A percentile compares a stretch with the other conserved stretches of the same genome.
Evolutionary conservation across 768 basidiomycete species (phyloP).

Genomic region (Rhodosporidiobolus odoratus): DNA sequence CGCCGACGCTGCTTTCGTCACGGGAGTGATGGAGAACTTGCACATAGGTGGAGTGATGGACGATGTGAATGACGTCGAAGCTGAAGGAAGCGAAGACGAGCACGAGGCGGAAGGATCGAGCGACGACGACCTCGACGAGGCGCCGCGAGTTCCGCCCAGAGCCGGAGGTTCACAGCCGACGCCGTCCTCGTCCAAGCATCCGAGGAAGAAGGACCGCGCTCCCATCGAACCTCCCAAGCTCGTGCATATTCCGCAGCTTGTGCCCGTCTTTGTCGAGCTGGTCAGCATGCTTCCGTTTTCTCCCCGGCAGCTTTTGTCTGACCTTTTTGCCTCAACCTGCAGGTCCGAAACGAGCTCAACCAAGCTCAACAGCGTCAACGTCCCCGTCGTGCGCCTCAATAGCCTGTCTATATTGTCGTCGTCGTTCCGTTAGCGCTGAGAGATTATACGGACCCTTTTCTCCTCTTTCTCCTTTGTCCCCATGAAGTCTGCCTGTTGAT

Average conservation of each 20-base stretch:
- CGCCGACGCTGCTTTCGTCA: constrained; percentile 78
- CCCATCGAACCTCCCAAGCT: constrained; percentile 69
- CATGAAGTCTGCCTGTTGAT: too few relatives aligned
- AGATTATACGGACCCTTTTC: too few relatives aligned
- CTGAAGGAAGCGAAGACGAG: constrained; percentile 53
- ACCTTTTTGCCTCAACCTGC: neutral
- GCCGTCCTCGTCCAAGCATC: constrained; percentile 41
- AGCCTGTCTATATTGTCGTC: too few relatives aligned
- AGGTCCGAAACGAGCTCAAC: constrained; percentile 30
- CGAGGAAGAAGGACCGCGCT: constrained; percentile 50
- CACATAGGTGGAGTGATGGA: constrained; percentile 72
- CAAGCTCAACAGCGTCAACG: constrained; percentile 1
- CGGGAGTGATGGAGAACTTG: constrained; percentile 73
- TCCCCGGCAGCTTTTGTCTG: neutral
- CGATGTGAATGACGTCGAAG: constrained; percentile 73
- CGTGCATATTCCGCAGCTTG: constrained; percentile 66
- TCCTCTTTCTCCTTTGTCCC: too few relatives aligned
- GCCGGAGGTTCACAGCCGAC: constrained; percentile 42
- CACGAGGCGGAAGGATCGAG: constrained; percentile 25
- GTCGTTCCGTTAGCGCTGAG: too few relatives aligned
- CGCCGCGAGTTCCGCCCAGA: constrained; percentile 48
- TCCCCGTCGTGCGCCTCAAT: neutral
- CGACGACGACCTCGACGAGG: constrained; percentile 47
- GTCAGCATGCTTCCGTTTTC: constrained; percentile 49
- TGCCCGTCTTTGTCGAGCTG: constrained; percentile 88